Conservation (phyloP, 148 eudicot species). For the Bassia scoparia region DNA sequence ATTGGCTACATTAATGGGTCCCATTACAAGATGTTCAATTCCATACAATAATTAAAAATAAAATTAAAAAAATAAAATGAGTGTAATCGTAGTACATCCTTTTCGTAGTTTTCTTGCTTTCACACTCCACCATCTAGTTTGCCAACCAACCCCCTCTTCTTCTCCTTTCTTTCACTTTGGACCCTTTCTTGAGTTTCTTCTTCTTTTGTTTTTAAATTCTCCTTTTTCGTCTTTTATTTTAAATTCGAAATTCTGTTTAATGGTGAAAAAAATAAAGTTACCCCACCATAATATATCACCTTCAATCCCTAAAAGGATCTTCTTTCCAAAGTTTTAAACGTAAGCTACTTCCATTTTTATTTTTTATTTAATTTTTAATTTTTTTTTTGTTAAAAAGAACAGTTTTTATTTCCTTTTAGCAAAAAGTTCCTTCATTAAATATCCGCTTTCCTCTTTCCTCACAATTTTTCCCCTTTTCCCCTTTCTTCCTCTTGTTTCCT, state of each 20-base stretch:
- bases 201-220: too few relatives aligned
- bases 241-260: background rate
- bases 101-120: conserved; percentile 31
- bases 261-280: background rate
- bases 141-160: conserved; percentile 28
- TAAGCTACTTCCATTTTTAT: conserved; percentile 10
- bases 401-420: background rate
- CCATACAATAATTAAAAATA: background rate
- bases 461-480: conserved; percentile 1
- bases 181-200: background rate
- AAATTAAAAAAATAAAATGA: too few relatives aligned
- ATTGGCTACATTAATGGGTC: conserved; percentile 4
- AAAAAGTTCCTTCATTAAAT: conserved; percentile 20
- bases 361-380: background rate
- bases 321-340: conserved; percentile 12
- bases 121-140: conserved; percentile 33
- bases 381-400: background rate
- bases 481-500: background rate
- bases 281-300: background rate
- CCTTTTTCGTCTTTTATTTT: background rate
- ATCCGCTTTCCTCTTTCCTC: conserved; percentile 9
- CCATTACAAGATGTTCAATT: background rate
- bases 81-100: conserved; percentile 13
- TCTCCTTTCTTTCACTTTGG: background rate
- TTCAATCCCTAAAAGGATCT: conserved; percentile 26